Percentiles rank a stretch among this genome's conserved stretches.
Conservation (phyloP, 1,284 basidiomycete genomes). For the Stereum hirsutum region DNA sequence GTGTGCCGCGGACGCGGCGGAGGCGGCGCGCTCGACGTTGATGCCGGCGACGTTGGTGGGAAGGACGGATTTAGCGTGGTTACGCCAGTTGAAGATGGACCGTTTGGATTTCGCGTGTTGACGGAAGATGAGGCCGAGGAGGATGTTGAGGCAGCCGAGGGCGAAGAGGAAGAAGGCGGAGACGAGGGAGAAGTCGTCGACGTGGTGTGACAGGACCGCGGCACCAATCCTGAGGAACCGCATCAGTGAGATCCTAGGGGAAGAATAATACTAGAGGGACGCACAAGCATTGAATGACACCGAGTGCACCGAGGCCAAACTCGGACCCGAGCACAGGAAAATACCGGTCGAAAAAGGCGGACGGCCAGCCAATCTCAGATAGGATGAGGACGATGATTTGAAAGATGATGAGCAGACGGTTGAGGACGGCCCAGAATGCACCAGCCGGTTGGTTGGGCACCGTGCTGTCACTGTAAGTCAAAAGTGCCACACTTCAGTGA, state of each 20-base stretch:
- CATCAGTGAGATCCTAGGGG: too few species aligned
- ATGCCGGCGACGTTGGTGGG: constrained; percentile 6
- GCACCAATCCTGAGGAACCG: constrained; percentile 63
- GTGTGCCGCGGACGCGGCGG: constrained; percentile 8
- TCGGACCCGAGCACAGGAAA: constrained; percentile 82
- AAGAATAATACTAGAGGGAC: too few species aligned
- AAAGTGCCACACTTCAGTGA: too few species aligned
- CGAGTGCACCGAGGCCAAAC: constrained; percentile 77
- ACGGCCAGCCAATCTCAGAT: constrained; percentile 64
- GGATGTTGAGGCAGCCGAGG: constrained; percentile 70
- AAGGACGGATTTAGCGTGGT: constrained; percentile 2
- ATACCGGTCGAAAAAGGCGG: constrained; percentile 63
- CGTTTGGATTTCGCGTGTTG: constrained; percentile 13
- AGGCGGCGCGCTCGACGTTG: neutral
- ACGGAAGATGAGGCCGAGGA: constrained; percentile 64
- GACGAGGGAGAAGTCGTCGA: constrained; percentile 67
- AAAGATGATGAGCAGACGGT: constrained; percentile 73
- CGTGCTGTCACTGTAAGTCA: constrained; percentile 58
- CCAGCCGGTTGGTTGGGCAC: constrained; percentile 84
- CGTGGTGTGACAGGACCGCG: constrained; percentile 71
- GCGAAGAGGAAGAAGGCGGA: constrained; percentile 78
- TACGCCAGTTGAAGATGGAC: constrained; percentile 4
- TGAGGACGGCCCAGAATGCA: constrained; percentile 79
- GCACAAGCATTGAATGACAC: constrained; percentile 75
- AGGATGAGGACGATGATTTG: constrained; percentile 65